Percentiles rank a stretch among this genome's conserved stretches.
Evolutionary conservation across 2,329 filamentous ascomycete genomes (phyloP).

Genomic region (Clathrospora elynae): DNA sequence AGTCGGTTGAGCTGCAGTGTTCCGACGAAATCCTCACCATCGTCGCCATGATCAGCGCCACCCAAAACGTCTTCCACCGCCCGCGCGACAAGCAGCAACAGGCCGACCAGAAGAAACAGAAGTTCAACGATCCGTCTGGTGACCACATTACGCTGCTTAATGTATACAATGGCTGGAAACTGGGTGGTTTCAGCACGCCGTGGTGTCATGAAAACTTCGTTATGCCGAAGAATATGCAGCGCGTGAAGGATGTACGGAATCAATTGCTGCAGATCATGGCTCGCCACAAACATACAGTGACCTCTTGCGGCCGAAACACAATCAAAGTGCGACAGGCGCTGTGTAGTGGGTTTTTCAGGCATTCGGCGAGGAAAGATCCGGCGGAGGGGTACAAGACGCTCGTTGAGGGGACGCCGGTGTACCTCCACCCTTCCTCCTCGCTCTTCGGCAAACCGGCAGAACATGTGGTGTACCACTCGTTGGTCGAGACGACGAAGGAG

Average conservation of each 20-base stretch:
- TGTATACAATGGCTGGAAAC: conserved; percentile 97
- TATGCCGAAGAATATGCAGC: conserved; percentile 84
- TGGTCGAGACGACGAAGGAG: conserved; percentile 93
- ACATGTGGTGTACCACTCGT: conserved; percentile 90
- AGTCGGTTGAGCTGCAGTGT: conserved; percentile 83
- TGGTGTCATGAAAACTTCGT: conserved; percentile 99
- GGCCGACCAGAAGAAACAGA: conserved; percentile 95
- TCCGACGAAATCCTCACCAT: conserved; percentile 94
- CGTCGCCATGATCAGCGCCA: conserved; percentile 70
- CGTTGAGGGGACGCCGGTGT: conserved; percentile 92
- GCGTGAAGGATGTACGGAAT: conserved; percentile 88
- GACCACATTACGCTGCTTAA: conserved; percentile 95
- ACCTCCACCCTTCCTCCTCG: conserved; percentile 88
- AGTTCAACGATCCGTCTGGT: conserved; percentile 93
- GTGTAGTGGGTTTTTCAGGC: conserved; percentile 94
- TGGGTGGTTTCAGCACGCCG: conserved; percentile 76
- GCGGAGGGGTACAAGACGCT: conserved; percentile 98
- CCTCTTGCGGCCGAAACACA: conserved; percentile 86
- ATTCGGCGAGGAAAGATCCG: conserved; percentile 90
- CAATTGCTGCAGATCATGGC: conserved; percentile 95
- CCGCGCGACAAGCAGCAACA: conserved; percentile 97
- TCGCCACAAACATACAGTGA: conserved; percentile 79
- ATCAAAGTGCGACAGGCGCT: conserved; percentile 85
- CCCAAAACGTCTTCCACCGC: conserved; percentile 86
- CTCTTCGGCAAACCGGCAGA: conserved; percentile 95